Evolutionary conservation across 805 yeast genomes (phyloP).

Genomic region (Metschnikowia baotianmanensis): DNA sequence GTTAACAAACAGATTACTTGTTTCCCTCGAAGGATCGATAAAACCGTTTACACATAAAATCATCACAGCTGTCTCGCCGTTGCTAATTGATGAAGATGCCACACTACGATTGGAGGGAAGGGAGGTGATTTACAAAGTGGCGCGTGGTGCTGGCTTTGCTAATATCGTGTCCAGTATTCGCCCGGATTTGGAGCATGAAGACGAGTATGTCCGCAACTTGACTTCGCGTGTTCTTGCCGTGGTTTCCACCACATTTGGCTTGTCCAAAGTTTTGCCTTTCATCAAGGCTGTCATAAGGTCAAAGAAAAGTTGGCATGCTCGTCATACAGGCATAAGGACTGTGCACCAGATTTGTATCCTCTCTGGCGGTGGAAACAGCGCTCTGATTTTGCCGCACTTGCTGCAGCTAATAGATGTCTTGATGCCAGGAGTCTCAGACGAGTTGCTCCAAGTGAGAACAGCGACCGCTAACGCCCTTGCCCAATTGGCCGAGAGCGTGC

Average conservation of each 20-base stretch:
- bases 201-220: constrained; percentile 74
- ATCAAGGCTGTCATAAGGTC: constrained; percentile 75
- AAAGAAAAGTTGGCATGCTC: constrained; percentile 73
- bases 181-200: constrained; percentile 78
- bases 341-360: constrained; percentile 72
- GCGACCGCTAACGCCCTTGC: constrained; percentile 71
- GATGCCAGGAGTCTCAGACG: constrained; percentile 59
- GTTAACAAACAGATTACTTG: constrained; percentile 65
- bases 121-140: constrained; percentile 69
- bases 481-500: constrained; percentile 73
- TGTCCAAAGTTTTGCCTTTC: constrained; percentile 72
- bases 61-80: constrained; percentile 71
- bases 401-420: constrained; percentile 63
- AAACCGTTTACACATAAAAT: constrained; percentile 74
- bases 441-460: constrained; percentile 62
- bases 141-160: constrained; percentile 81
- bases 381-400: constrained; percentile 64
- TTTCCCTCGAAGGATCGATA: constrained; percentile 60
- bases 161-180: constrained; percentile 75
- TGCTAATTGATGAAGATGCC: constrained; percentile 75
- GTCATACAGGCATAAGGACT: constrained; percentile 77
- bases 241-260: constrained; percentile 76
- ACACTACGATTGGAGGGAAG: constrained; percentile 75
- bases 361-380: constrained; percentile 55
- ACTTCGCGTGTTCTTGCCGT: constrained; percentile 82